Evolutionary conservation across 352 stramenopile genomes (phyloP).

Genomic region (Pythium grandisporangium): DNA sequence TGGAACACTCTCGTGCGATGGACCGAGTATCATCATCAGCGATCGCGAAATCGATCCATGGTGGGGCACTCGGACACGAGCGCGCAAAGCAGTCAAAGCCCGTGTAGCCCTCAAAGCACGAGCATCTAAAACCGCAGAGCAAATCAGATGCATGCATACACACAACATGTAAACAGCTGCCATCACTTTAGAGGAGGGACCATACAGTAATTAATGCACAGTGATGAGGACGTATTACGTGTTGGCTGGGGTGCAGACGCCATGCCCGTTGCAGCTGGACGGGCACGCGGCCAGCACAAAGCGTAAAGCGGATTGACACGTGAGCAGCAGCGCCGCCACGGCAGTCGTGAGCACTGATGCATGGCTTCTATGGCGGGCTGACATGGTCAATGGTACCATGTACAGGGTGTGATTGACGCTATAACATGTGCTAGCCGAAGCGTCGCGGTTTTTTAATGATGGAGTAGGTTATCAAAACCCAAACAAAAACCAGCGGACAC

Average conservation of each 20-base stretch:
- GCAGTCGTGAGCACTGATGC: neutral
- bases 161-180: no score
- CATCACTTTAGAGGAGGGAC: no score
- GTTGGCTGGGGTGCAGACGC: constrained; percentile 41
- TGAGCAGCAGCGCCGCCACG: neutral
- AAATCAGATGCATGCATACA: neutral
- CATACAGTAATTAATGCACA: neutral
- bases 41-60: constrained; percentile 47
- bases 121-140: constrained; percentile 25
- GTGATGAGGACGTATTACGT: constrained; percentile 14
- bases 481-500: no score
- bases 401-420: no score
- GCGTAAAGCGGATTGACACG: neutral
- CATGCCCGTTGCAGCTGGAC: constrained; percentile 60
- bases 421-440: neutral
- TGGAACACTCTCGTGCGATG: constrained; percentile 47
- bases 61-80: constrained; percentile 55
- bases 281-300: constrained; percentile 22
- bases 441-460: no score
- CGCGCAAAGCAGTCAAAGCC: constrained; percentile 83
- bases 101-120: constrained; percentile 77
- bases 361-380: no score
- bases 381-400: no score
- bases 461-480: no score
- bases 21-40: constrained; percentile 32